Percentiles rank a stretch among this genome's conserved stretches.
phyloP scores from a whole-genome alignment of 441 rosid species.

The Daphne laureola region DNA sequence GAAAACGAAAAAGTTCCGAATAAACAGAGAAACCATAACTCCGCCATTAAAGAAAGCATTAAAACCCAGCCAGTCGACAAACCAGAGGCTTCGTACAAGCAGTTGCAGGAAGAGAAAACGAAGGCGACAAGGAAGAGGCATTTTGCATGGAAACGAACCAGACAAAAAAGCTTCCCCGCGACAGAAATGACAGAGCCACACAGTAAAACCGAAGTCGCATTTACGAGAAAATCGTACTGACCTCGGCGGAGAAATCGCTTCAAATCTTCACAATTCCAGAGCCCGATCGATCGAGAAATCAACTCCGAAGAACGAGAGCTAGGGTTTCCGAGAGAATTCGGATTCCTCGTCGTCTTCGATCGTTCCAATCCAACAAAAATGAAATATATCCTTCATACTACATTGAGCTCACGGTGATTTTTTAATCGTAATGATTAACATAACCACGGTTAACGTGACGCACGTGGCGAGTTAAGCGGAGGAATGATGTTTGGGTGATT shows the following conservation, averaged over 20 bases:
- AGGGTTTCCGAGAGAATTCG: slow-evolving; percentile 5
- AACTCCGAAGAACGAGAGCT: slow-evolving; percentile 23
- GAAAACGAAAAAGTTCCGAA: not conserved
- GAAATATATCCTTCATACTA: no score
- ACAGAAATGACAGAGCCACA: slow-evolving; percentile 34
- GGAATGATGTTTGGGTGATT: slow-evolving; percentile 3
- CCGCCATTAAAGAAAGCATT: not conserved
- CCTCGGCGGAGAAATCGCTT: not conserved
- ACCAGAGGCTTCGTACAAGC: slow-evolving; percentile 18
- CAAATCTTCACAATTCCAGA: not conserved
- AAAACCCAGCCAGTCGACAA: slow-evolving; percentile 13
- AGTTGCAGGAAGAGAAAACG: slow-evolving; percentile 1
- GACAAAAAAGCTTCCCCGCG: slow-evolving; percentile 9
- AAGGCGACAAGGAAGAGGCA: slow-evolving; percentile 2
- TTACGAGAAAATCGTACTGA: slow-evolving; percentile 15
- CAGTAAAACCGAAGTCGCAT: slow-evolving; percentile 21
- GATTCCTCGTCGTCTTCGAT: no score
- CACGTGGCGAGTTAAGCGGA: slow-evolving; percentile 21
- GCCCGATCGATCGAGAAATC: slow-evolving; percentile 11
- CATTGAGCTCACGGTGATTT: no score
- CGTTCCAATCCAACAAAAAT: not conserved
- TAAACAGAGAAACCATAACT: not conserved
- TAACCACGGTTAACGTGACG: slow-evolving; percentile 10
- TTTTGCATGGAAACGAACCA: not conserved
- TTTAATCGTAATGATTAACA: not conserved